phyloP scores from a whole-genome alignment of 805 yeast genomes.

The Schizosaccharomyces pombe region DNA sequence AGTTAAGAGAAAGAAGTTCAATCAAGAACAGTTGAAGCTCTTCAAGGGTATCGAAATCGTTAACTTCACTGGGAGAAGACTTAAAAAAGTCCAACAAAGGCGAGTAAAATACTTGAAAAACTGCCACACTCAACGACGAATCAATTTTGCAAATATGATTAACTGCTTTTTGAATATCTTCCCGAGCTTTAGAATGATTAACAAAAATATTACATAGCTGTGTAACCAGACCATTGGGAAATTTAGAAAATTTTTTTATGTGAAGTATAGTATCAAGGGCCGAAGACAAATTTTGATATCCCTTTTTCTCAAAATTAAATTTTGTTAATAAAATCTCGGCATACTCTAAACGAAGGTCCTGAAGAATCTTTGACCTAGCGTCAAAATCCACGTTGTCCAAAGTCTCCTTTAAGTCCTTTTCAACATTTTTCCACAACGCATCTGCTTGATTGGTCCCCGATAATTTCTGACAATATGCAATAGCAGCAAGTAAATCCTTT shows the following conservation, averaged over 20 bases:
- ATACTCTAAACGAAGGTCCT: not conserved
- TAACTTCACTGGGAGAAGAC: not conserved
- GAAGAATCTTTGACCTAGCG: not conserved
- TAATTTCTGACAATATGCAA: not conserved
- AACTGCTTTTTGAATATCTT: not conserved
- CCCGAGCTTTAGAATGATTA: not conserved
- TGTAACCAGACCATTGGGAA: not conserved
- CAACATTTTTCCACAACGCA: not conserved
- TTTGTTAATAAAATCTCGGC: not conserved
- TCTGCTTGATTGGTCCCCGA: not conserved
- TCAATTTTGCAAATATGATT: not conserved
- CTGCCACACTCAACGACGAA: not conserved
- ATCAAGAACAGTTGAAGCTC: not conserved
- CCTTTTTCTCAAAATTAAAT: not conserved
- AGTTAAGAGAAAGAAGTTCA: not conserved
- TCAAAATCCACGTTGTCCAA: not conserved
- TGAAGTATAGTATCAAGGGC: not conserved
- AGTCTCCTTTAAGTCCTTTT: not conserved
- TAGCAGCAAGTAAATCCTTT: not conserved
- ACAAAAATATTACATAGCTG: not conserved
- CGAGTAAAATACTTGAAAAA: not conserved
- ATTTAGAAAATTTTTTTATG: not conserved
- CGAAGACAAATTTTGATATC: not conserved
- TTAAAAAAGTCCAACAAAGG: not conserved
- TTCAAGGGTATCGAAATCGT: not conserved